A percentile compares a stretch with the other conserved stretches of the same genome.
phyloP scores from a whole-genome alignment of 768 basidiomycete species.

The Mycena indigotica region DNA sequence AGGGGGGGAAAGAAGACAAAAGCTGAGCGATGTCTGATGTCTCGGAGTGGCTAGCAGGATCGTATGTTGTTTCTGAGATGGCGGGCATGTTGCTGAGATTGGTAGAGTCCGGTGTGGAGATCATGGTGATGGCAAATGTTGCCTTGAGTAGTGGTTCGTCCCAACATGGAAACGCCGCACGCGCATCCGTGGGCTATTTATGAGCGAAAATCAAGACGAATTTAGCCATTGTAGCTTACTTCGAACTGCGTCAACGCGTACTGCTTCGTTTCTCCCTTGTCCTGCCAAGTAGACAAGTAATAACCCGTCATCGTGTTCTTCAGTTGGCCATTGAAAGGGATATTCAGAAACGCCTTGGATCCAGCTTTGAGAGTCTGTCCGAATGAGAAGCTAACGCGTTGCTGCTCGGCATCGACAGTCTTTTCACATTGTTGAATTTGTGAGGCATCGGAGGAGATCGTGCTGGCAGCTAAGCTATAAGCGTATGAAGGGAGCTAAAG shows the following conservation, averaged over 20 bases:
- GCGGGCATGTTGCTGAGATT: slow-evolving; percentile 89
- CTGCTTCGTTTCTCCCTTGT: slow-evolving; percentile 62
- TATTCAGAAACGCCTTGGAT: slow-evolving; percentile 40
- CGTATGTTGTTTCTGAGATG: slow-evolving; percentile 55
- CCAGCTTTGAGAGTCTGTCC: slow-evolving; percentile 26
- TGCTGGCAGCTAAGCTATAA: slow-evolving; percentile 27
- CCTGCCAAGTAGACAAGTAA: slow-evolving; percentile 69
- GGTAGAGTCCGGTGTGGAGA: slow-evolving; percentile 75
- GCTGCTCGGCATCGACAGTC: slow-evolving; percentile 58
- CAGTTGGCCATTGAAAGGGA: slow-evolving; percentile 71
- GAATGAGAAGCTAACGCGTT: slow-evolving; percentile 68
- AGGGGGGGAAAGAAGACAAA: slow-evolving; percentile 42
- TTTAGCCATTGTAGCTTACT: slow-evolving; percentile 36
- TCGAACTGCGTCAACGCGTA: slow-evolving; percentile 91
- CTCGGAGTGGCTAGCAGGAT: slow-evolving; percentile 33
- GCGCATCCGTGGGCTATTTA: slow-evolving; percentile 77
- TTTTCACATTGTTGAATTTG: slow-evolving; percentile 45
- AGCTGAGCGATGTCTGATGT: slow-evolving; percentile 40
- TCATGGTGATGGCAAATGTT: slow-evolving; percentile 73
- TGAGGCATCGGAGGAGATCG: slow-evolving; percentile 57
- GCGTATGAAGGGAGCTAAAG: background rate
- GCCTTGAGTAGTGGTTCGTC: slow-evolving; percentile 93
- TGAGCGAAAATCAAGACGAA: slow-evolving; percentile 1
- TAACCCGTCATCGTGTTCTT: slow-evolving; percentile 80
- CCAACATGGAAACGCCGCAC: slow-evolving; percentile 86